Evolutionary conservation across 176 grass and related monocot species (phyloP).

Genomic region (Puccinellia tenuiflora): DNA sequence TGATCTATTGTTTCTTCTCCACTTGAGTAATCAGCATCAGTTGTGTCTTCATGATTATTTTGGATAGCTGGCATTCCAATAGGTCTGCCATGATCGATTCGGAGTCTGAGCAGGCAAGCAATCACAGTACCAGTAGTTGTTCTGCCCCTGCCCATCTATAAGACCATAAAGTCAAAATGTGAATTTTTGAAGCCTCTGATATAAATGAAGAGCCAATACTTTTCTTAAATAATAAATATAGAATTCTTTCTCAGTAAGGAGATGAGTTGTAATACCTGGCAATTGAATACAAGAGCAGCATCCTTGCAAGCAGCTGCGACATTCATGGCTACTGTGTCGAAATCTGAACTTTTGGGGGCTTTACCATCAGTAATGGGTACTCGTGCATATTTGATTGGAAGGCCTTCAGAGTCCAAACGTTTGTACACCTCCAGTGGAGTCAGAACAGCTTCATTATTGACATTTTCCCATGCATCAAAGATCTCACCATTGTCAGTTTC

Average conservation of each 20-base stretch:
- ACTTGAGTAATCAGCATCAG: constrained; percentile 48
- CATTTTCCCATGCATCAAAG: constrained; percentile 89
- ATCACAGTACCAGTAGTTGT: constrained; percentile 97
- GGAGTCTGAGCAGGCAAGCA: constrained; percentile 81
- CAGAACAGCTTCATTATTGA: constrained; percentile 72
- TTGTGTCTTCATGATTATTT: constrained; percentile 43
- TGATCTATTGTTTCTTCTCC: constrained; percentile 63
- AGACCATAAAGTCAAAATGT: constrained; percentile 24
- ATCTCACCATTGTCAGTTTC: constrained; percentile 85
- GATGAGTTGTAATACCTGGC: constrained; percentile 56
- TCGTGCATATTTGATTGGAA: constrained; percentile 87
- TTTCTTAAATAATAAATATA: background rate
- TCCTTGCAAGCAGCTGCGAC: constrained; percentile 59
- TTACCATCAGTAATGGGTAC: constrained; percentile 99
- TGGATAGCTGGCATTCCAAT: constrained; percentile 55
- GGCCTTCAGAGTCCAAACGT: constrained; percentile 71
- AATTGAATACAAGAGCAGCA: constrained; percentile 92
- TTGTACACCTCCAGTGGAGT: constrained; percentile 93
- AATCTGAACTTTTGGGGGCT: constrained; percentile 98
- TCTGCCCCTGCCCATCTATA: constrained; percentile 94
- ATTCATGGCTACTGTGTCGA: constrained; percentile 83
- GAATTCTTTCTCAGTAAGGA: constrained; percentile 12
- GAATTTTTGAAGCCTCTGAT: constrained; percentile 3
- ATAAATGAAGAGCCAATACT: constrained; percentile 14
- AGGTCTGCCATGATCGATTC: constrained; percentile 77